Evolutionary conservation across 768 basidiomycete species (phyloP), one percentile per base, ranked within the genome.

Genomic region (Gloeopeniophorella convolvens): DNA sequence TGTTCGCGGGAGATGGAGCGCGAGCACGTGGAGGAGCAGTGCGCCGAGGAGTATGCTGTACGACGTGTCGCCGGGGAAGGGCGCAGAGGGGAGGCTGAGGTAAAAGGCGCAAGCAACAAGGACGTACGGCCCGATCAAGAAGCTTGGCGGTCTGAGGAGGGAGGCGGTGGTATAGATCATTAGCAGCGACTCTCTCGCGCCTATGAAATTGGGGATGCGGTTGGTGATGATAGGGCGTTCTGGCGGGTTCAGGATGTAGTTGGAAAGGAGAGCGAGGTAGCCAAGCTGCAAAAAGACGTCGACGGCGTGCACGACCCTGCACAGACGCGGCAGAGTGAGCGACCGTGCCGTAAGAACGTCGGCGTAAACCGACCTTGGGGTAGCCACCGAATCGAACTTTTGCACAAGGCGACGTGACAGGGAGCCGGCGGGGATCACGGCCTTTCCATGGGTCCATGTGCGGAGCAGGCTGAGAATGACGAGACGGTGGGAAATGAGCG

Each of bases 291-390:
- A 58, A 9, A 67, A 31, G 23, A 74, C 58, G 20, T 79, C 75
- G 11, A 77, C 48, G 28, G 68, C 55, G 63, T 80, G 77, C 20
- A 72, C 42, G 20, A 71, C 67, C 10, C 78, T 80, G 35, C 15
- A 34, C 24, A 43, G 12, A 4, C 21, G n/a, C n/a, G n/a, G n/a
- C n/a, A n/a, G n/a, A 1, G n/a, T 48, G 37, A 45, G 32, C 28
- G 15, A 45, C n/a, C 27, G 40, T 27, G n/a, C 27, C n/a, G 8
- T 21, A 18, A 23, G 21, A 21, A 31, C 15, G 6, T 6, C 50
- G 8, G 42, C 44, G n/a, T 33, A 37, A 27, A 33, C 55, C 16
- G 43, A 79, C 78, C 76, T 65, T 16, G 78, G 78, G 11, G 74
- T 74, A 39, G 67, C 65, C 16, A 70, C 46, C n/a, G 61, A 58